Evolutionary conservation across 305 asterid genomes (phyloP).

Genomic region (Fraxinus velutina): DNA sequence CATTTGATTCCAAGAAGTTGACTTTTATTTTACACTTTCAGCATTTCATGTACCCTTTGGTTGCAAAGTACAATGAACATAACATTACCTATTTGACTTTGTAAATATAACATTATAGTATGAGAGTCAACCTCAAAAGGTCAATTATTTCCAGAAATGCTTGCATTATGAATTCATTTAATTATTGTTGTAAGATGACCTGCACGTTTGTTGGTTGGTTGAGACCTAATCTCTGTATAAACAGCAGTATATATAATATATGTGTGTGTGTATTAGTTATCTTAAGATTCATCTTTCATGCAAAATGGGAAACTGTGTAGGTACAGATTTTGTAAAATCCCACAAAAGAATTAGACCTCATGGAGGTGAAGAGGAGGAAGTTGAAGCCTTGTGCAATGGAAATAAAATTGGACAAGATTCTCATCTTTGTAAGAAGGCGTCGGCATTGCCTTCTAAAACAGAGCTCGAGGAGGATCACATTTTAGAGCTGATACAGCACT

Average conservation of each 20-base stretch:
- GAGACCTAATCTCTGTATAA: constrained; percentile 18
- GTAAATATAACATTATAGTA: not conserved
- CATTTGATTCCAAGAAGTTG: not conserved
- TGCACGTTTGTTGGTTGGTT: constrained; percentile 34
- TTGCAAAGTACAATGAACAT: not conserved
- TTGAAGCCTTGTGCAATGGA: constrained; percentile 5
- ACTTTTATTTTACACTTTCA: not conserved
- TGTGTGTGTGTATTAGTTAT: not conserved
- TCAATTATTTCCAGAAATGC: not conserved
- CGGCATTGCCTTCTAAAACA: constrained; percentile 15
- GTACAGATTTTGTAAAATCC: constrained; percentile 23
- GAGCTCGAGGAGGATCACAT: constrained; percentile 17
- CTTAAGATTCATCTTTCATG: constrained; percentile 1
- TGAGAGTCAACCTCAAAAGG: constrained; percentile 18
- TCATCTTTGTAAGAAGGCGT: not conserved
- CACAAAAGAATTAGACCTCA: constrained; percentile 23
- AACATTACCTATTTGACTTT: constrained; percentile 15
- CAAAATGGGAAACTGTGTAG: constrained; percentile 54
- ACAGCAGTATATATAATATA: constrained; percentile 10
- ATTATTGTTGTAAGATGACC: constrained; percentile 27
- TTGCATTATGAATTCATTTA: not conserved
- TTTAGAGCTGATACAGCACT: constrained; percentile 11
- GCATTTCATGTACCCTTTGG: constrained; percentile 5
- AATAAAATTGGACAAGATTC: constrained; percentile 1
- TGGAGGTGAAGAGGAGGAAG: constrained; percentile 16